Percentiles rank a stretch among this genome's conserved stretches.
phyloP scores from a whole-genome alignment of 805 yeast species.

The Ogataea nitratoaversa region DNA sequence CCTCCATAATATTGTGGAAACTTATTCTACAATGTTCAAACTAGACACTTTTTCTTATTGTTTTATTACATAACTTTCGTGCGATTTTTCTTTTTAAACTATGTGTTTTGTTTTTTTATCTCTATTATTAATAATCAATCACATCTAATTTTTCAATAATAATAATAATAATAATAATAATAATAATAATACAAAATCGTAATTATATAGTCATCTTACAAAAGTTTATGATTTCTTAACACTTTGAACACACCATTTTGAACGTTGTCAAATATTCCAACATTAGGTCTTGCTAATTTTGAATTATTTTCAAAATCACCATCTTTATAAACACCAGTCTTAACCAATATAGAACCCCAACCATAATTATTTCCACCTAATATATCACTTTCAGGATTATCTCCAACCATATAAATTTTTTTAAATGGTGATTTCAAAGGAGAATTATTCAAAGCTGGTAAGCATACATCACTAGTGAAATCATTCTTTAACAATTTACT shows the following conservation, averaged over 20 bases:
- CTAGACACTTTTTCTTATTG: too few relatives aligned
- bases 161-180: too few relatives aligned
- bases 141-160: too few relatives aligned
- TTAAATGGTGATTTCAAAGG: constrained; percentile 43
- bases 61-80: too few relatives aligned
- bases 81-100: too few relatives aligned
- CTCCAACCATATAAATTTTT: constrained; percentile 92
- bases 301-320: constrained; percentile 38
- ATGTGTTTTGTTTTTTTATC: too few relatives aligned
- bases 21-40: too few relatives aligned
- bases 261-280: constrained; percentile 48
- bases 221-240: constrained; percentile 12
- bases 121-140: too few relatives aligned
- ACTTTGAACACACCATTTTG: constrained; percentile 38
- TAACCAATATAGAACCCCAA: constrained; percentile 82
- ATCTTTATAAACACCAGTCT: constrained; percentile 83
- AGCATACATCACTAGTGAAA: constrained; percentile 20
- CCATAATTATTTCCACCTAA: constrained; percentile 83
- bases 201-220: not conserved
- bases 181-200: too few relatives aligned
- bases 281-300: constrained; percentile 39
- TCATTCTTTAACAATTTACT: constrained; percentile 27
- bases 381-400: constrained; percentile 91
- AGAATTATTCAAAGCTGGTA: constrained; percentile 42
- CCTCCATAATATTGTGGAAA: too few relatives aligned